Conservation (phyloP, 805 yeast species). For the Candida michaelii region DNA sequence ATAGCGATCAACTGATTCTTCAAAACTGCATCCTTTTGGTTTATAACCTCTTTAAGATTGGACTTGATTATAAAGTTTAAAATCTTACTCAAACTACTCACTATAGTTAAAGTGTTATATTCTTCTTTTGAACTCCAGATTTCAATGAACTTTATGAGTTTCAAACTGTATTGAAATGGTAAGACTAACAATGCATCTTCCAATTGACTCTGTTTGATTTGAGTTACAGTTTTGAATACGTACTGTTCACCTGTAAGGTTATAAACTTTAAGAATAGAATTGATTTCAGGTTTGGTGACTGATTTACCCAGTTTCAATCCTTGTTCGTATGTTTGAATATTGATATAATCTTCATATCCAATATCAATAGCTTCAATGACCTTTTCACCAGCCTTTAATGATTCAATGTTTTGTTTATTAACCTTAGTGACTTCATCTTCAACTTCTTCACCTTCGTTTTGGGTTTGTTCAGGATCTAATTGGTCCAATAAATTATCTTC, state of each 20-base stretch:
- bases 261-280: slow-evolving; percentile 74
- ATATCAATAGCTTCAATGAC: slow-evolving; percentile 89
- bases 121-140: slow-evolving; percentile 60
- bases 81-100: slow-evolving; percentile 70
- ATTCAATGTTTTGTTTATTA: slow-evolving; percentile 80
- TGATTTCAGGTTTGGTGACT: slow-evolving; percentile 55
- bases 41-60: slow-evolving; percentile 76
- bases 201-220: slow-evolving; percentile 78
- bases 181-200: slow-evolving; percentile 91
- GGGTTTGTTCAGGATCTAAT: slow-evolving; percentile 52
- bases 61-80: slow-evolving; percentile 71
- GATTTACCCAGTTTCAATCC: slow-evolving; percentile 36
- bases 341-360: slow-evolving; percentile 69
- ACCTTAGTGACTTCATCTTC: slow-evolving; percentile 65
- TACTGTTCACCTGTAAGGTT: slow-evolving; percentile 72
- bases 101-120: slow-evolving; percentile 45
- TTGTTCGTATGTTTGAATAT: slow-evolving; percentile 48
- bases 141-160: slow-evolving; percentile 69
- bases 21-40: slow-evolving; percentile 62
- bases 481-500: slow-evolving; percentile 77
- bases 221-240: slow-evolving; percentile 67
- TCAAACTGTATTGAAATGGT: slow-evolving; percentile 81
- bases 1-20: slow-evolving; percentile 66
- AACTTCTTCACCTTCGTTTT: slow-evolving; percentile 33
- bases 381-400: slow-evolving; percentile 92